Evolutionary conservation across 2,329 filamentous ascomycete species (phyloP).

Genomic region (Byssothecium circinans): DNA sequence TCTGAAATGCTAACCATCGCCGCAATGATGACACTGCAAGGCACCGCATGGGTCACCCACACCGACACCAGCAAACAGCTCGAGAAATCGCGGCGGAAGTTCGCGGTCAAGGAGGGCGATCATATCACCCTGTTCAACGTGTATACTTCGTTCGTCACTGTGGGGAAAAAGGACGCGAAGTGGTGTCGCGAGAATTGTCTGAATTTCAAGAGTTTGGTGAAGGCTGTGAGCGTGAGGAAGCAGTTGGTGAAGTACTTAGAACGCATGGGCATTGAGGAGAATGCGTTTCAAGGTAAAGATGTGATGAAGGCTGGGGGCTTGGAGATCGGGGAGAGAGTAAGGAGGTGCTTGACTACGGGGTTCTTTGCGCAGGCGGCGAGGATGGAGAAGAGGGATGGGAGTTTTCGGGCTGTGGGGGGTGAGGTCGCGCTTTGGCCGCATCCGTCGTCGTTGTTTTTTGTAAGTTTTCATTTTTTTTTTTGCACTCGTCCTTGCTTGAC

Average conservation of each 20-base stretch:
- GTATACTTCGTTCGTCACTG: constrained; percentile 85
- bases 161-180: constrained; percentile 76
- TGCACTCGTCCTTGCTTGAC: no score
- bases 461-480: constrained; percentile 39
- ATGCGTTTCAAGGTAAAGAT: constrained; percentile 49
- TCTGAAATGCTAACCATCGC: constrained; percentile 88
- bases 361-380: constrained; percentile 92
- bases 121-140: constrained; percentile 90
- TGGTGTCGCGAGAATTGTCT: constrained; percentile 88
- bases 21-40: constrained; percentile 87
- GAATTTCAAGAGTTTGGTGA: constrained; percentile 81
- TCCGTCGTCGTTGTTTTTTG: constrained; percentile 89
- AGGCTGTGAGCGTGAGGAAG: constrained; percentile 81
- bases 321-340: constrained; percentile 70
- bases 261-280: constrained; percentile 70
- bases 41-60: constrained; percentile 79
- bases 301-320: constrained; percentile 45
- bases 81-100: constrained; percentile 75
- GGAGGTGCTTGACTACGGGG: constrained; percentile 81
- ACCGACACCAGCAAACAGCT: constrained; percentile 74
- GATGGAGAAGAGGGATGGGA: constrained; percentile 86
- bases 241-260: constrained; percentile 88
- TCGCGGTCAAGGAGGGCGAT: constrained; percentile 91
- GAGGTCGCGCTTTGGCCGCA: constrained; percentile 80
- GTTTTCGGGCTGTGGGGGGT: constrained; percentile 81